Evolutionary conservation across 2,329 filamentous ascomycete species (phyloP).

Genomic region (Alternaria dauci): DNA sequence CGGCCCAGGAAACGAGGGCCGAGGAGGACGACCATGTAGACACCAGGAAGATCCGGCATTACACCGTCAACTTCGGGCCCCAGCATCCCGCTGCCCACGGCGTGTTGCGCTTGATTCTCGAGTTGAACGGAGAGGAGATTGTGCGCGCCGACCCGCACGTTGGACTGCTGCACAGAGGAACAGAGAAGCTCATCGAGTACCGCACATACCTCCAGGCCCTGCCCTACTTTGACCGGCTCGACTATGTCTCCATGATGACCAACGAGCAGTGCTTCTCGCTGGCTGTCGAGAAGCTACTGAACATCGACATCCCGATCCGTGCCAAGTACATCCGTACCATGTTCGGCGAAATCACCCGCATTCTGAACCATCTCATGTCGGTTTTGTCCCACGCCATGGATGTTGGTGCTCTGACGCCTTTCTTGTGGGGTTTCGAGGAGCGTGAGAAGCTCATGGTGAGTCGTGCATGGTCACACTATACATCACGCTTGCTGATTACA

Average conservation of each 20-base stretch:
- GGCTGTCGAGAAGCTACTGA: conserved; percentile 96
- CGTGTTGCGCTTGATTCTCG: conserved; percentile 95
- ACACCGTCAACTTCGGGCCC: conserved; percentile 99
- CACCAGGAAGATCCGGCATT: conserved; percentile 92
- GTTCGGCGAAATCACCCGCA: conserved; percentile 92
- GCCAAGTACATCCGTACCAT: conserved; percentile 97
- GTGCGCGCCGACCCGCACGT: conserved; percentile 96
- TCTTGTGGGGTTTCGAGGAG: conserved; percentile 99
- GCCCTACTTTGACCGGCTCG: conserved; percentile 97
- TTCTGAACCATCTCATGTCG: conserved; percentile 98
- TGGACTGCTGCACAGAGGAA: conserved; percentile 92
- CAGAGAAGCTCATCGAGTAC: conserved; percentile 99
- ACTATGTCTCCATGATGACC: conserved; percentile 99
- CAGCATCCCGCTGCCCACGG: conserved; percentile 99
- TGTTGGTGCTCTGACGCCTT: conserved; percentile 95
- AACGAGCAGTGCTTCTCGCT: conserved; percentile 98
- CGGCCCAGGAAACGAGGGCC: conserved; percentile 55
- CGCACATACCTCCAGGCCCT: conserved; percentile 98
- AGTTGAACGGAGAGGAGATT: conserved; percentile 97
- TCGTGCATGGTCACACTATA: conserved; percentile 9
- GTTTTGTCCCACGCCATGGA: conserved; percentile 98
- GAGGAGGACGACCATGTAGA: conserved; percentile 58
- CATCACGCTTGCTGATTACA: conserved; percentile 17
- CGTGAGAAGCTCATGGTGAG: conserved; percentile 98
- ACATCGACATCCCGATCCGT: conserved; percentile 92